phyloP scores from a whole-genome alignment of 768 basidiomycete species.

The Suillus paluster region DNA sequence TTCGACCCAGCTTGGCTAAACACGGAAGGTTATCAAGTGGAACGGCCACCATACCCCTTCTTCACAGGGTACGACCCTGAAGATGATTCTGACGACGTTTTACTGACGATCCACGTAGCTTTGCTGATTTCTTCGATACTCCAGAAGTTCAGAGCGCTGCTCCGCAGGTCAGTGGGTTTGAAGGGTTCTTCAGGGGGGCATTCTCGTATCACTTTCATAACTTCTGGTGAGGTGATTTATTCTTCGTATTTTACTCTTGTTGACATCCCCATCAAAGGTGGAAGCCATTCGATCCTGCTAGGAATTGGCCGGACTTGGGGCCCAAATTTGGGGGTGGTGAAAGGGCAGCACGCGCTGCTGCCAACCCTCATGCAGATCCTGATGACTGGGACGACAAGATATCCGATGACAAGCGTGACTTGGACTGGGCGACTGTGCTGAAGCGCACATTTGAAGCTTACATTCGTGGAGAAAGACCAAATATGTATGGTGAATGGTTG shows the following conservation, averaged over 20 bases:
- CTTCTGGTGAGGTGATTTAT: conserved; percentile 63
- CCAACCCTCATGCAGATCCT: conserved; percentile 22
- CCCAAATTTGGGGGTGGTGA: conserved; percentile 77
- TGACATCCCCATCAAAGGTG: conserved; percentile 59
- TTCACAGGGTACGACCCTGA: conserved; percentile 69
- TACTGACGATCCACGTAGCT: conserved; percentile 47
- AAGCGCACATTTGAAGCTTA: conserved; percentile 96
- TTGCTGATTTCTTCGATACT: conserved; percentile 83
- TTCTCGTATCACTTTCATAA: conserved; percentile 97
- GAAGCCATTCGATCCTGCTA: conserved; percentile 86
- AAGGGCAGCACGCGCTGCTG: conserved; percentile 54
- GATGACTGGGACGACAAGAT: conserved; percentile 41
- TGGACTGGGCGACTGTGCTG: conserved; percentile 86
- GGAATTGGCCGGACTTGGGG: conserved; percentile 93
- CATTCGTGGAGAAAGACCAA: conserved; percentile 83
- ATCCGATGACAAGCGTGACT: conserved; percentile 70
- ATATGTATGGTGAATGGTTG: conserved; percentile 88
- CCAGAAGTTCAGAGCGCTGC: conserved; percentile 71
- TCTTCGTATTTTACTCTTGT: neutral
- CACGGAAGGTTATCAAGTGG: conserved; percentile 85
- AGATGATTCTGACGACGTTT: conserved; percentile 3
- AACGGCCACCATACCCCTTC: conserved; percentile 91
- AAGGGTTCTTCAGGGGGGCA: conserved; percentile 91
- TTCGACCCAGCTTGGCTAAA: conserved; percentile 97
- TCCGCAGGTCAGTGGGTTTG: conserved; percentile 83